Percentiles rank a stretch among this genome's conserved stretches.
Evolutionary conservation across 2,329 filamentous ascomycete species (phyloP).

Genomic region (Aspergillus luchuensis): DNA sequence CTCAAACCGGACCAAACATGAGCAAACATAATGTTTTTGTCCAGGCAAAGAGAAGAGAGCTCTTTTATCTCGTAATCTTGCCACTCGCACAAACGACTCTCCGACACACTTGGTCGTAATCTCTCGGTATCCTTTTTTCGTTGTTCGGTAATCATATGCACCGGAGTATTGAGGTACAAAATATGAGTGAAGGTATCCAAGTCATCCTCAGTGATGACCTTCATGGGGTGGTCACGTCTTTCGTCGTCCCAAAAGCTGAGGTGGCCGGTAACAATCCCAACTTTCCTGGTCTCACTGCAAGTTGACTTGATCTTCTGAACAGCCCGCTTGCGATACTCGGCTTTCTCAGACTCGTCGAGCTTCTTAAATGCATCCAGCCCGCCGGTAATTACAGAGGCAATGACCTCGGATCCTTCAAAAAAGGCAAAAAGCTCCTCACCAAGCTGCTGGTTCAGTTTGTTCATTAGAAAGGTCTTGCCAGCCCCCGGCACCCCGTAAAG

Average conservation of each 20-base stretch:
- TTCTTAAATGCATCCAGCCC: not conserved
- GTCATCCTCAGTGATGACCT: slow-evolving; percentile 37
- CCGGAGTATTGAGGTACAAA: slow-evolving; percentile 54
- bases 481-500: slow-evolving; percentile 5
- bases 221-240: not conserved
- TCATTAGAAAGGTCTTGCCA: slow-evolving; percentile 1
- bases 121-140: slow-evolving; percentile 43
- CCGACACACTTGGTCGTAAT: slow-evolving; percentile 37
- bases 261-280: slow-evolving; percentile 58
- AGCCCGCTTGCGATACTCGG: not conserved
- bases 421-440: not conserved
- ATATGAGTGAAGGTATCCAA: slow-evolving; percentile 58
- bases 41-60: slow-evolving; percentile 49
- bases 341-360: not conserved
- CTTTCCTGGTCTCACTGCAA: not conserved
- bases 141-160: slow-evolving; percentile 41
- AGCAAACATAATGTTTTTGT: slow-evolving; percentile 53
- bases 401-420: not conserved
- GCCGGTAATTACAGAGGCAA: not conserved
- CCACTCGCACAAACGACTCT: slow-evolving; percentile 51
- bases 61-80: slow-evolving; percentile 48
- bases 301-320: not conserved
- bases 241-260: slow-evolving; percentile 56
- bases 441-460: slow-evolving; percentile 4
- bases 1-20: not conserved